These are phyloP conservation scores for Xylaria flabelliformis DNA, from an alignment of 495 filamentous ascomycete species.

Conservation along the genomic window DNA sequence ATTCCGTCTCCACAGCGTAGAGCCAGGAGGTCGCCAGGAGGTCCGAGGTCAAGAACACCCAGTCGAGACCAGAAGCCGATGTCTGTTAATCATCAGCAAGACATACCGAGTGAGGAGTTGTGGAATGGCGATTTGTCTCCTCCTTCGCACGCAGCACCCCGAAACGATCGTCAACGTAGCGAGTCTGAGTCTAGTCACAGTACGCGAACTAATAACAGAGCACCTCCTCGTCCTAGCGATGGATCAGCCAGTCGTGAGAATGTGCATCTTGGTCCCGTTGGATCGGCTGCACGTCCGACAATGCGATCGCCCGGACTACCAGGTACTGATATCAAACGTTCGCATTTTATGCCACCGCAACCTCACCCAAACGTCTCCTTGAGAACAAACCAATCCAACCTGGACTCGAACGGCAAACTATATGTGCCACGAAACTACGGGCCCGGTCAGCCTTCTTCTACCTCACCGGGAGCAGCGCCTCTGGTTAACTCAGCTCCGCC, in stretches of 20 bases:
- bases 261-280: conserved; percentile 39
- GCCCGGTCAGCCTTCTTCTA: conserved; percentile 54
- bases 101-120: conserved; percentile 48
- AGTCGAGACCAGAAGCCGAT: conserved; percentile 54
- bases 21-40: conserved; percentile 38
- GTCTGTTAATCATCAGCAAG: conserved; percentile 49
- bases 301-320: conserved; percentile 54
- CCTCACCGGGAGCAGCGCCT: conserved; percentile 52
- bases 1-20: conserved; percentile 36
- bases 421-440: conserved; percentile 42
- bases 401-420: conserved; percentile 41
- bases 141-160: conserved; percentile 35
- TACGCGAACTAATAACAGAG: conserved; percentile 60
- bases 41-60: conserved; percentile 45
- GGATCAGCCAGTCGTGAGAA: conserved; percentile 40
- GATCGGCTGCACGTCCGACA: conserved; percentile 36
- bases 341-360: conserved; percentile 55
- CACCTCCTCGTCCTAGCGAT: conserved; percentile 44
- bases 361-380: conserved; percentile 47
- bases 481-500: conserved; percentile 65
- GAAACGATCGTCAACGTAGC: conserved; percentile 62
- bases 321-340: conserved; percentile 52
- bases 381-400: conserved; percentile 36
- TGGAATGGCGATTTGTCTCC: conserved; percentile 35
- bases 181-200: conserved; percentile 63